Percentiles rank a stretch among this genome's conserved stretches.
These are phyloP conservation scores for Cladosporium sp. DNA, from an alignment of 2,329 filamentous ascomycete genomes.

Conservation along the genomic window DNA sequence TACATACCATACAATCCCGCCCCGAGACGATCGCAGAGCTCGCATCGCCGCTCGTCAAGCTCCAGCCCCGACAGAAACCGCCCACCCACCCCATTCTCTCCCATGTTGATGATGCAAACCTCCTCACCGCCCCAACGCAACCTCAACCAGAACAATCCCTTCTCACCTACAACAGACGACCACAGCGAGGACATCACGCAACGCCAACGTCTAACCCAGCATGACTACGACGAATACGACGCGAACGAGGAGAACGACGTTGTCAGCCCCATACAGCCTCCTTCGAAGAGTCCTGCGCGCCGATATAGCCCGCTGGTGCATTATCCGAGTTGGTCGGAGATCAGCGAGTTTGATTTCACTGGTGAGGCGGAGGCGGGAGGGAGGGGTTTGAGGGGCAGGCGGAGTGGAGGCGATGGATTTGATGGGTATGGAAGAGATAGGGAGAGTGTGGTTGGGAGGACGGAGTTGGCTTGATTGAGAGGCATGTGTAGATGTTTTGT, in stretches of 20 bases:
- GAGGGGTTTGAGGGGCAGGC: not conserved
- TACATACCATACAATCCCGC: constrained; percentile 4
- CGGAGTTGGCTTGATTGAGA: constrained; percentile 11
- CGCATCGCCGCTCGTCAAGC: not conserved
- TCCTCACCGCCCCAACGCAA: not conserved
- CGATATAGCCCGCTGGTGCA: constrained; percentile 14
- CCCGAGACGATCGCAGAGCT: constrained; percentile 9
- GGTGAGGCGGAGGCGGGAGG: not conserved
- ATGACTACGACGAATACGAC: not conserved
- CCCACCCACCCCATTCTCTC: constrained; percentile 14
- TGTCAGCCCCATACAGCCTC: constrained; percentile 13
- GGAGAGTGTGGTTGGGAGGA: constrained; percentile 11
- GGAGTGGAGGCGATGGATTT: not conserved
- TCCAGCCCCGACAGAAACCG: not conserved
- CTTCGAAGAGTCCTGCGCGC: constrained; percentile 2
- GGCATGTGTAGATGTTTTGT: not conserved
- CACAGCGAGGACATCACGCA: not conserved
- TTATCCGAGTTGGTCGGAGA: constrained; percentile 14
- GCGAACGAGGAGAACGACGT: constrained; percentile 7
- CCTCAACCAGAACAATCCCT: constrained; percentile 4
- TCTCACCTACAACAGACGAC: constrained; percentile 11
- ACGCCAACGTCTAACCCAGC: not conserved
- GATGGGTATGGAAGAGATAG: constrained; percentile 8
- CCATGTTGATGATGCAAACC: constrained; percentile 14
- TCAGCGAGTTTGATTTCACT: constrained; percentile 15